Base-by-base conservation (phyloP, 2,329 filamentous ascomycete species). In the Diaporthe sp. region DNA sequence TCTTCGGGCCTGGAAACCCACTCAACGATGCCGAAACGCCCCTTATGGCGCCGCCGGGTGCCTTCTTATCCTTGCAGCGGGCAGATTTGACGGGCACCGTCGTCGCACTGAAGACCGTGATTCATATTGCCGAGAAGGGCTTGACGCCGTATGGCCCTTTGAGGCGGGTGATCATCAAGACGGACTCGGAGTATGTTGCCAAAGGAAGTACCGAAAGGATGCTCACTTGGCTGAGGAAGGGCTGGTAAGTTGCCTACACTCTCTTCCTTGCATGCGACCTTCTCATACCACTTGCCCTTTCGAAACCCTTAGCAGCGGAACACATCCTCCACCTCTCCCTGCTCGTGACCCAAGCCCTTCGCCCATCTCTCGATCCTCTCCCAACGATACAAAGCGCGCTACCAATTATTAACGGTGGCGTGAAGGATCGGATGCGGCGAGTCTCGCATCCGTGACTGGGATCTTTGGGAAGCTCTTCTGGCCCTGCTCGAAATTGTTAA, bases 151-250 rank as follows among this genome's bases (percentile, higher is more conserved):
- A n/a, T 2, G 57, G 67, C 1, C 67, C 46, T 3, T 4, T 74
- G 57, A 7, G 39, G 19, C 9, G 67, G 7, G 57, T 72, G 2
- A 58, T 74, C 5, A 59, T 74, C 67, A 74, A 74, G 67, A 71
- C 61, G 1, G 70, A 75, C 62, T 75, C 70, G 1, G 70, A 75
- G 44, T 68, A 65, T 22, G 28, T 73, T 1, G 42, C 22, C 8
- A 28, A 28, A 12, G 59, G 61, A 5, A 19, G 39, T 19, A 75
- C 70, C 0, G 74, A 75, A 17, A n/a, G 61, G 53, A 51, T 73
- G 8, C 15, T 13, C 0, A 58, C 46, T 2, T 70, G 74, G 62
- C 2, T 74, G 3, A 7, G 34, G 0, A 62, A 59, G 8, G 70
- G 51, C 3, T 75, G 74, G 72, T 69, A 8, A 53, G 65, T 68